phyloP scores from a whole-genome alignment of 2,329 filamentous ascomycete species.

The Alternaria brassicicola region DNA sequence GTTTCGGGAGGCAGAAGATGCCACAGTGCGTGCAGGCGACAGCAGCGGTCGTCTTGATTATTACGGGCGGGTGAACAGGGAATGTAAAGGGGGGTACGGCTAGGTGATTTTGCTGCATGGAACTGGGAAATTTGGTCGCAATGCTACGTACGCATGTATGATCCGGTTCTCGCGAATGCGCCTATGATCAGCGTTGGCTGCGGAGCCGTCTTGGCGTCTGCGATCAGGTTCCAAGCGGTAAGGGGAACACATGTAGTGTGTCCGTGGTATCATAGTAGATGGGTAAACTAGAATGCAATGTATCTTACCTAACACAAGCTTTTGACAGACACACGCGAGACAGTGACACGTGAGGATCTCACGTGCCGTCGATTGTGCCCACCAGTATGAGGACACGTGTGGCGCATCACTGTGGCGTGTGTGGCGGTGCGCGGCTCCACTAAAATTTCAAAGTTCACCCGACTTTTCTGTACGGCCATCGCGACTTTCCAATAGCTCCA shows the following conservation, averaged over 20 bases:
- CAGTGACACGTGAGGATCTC: background rate
- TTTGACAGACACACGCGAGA: background rate
- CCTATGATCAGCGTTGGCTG: constrained; percentile 25
- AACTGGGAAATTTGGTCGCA: constrained; percentile 29
- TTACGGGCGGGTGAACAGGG: constrained; percentile 13
- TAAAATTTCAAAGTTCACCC: constrained; percentile 27
- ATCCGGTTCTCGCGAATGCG: constrained; percentile 27
- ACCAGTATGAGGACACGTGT: background rate
- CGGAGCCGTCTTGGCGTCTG: constrained; percentile 30
- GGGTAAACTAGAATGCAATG: background rate
- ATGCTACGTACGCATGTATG: constrained; percentile 6
- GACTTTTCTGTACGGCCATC: constrained; percentile 9
- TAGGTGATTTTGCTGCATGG: constrained; percentile 13
- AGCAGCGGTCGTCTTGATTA: constrained; percentile 29
- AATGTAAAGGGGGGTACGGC: constrained; percentile 16
- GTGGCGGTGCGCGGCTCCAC: constrained; percentile 16
- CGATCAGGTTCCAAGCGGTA: constrained; percentile 20
- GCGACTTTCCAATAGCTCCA: constrained; percentile 3
- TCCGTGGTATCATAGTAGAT: background rate
- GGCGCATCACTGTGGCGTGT: background rate
- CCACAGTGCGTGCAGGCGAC: constrained; percentile 41
- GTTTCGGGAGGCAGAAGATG: constrained; percentile 37
- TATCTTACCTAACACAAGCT: background rate
- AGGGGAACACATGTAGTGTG: background rate
- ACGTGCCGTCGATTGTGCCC: background rate